Conservation (phyloP, 2,329 filamentous ascomycete genomes). For the Trichophyton equinum region DNA sequence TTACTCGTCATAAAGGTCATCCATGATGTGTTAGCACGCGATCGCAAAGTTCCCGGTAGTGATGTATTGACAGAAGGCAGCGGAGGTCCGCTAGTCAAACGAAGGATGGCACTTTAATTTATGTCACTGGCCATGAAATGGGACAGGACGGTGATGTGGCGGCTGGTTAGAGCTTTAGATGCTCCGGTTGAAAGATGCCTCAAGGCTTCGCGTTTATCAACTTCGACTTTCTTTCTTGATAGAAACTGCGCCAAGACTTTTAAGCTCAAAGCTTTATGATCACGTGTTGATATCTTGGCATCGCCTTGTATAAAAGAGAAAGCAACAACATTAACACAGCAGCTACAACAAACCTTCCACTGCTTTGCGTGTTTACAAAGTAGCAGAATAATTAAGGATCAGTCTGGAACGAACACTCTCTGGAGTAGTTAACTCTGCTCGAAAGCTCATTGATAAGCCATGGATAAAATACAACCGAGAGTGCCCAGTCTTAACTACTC, state of each 20-base stretch:
- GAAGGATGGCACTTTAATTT: neutral
- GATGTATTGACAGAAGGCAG: neutral
- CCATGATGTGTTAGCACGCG: slow-evolving; percentile 44
- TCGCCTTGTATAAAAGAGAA: neutral
- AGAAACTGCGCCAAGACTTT: slow-evolving; percentile 5
- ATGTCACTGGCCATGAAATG: neutral
- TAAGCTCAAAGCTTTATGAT: neutral
- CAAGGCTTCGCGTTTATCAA: neutral
- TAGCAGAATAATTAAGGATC: neutral
- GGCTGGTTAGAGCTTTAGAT: neutral
- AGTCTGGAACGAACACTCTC: neutral
- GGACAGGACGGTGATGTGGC: neutral
- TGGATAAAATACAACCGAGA: too few species aligned
- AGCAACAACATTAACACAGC: neutral
- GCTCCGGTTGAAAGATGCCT: neutral
- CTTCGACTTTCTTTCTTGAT: slow-evolving; percentile 2
- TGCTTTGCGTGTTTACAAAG: neutral
- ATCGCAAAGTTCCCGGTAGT: neutral
- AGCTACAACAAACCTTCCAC: too few species aligned
- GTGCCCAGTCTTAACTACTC: too few species aligned
- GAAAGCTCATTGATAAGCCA: neutral
- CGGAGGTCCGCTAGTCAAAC: neutral
- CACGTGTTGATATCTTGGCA: neutral
- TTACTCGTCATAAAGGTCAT: slow-evolving; percentile 95
- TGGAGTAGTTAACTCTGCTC: neutral